A percentile compares a stretch with the other conserved stretches of the same genome.
Evolutionary conservation across 805 yeast species (phyloP).

Genomic region (Tetrapisispora phaffii): DNA sequence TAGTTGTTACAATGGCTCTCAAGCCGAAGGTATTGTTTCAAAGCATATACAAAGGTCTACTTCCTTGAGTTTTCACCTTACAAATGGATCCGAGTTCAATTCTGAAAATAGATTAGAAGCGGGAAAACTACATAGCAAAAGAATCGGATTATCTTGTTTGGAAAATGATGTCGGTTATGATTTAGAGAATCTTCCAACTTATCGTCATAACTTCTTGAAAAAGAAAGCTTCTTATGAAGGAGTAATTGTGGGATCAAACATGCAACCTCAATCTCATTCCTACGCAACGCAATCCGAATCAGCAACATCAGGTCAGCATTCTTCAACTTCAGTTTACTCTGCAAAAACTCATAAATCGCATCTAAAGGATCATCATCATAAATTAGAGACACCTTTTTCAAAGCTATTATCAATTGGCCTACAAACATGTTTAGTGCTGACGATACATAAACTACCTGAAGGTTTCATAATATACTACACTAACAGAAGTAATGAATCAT

Average conservation of each 20-base stretch:
- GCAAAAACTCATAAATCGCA: slow-evolving; percentile 28
- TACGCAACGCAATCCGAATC: slow-evolving; percentile 1
- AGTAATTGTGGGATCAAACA: neutral
- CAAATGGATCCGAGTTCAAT: neutral
- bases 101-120: neutral
- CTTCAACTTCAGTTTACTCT: slow-evolving; percentile 11
- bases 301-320: neutral
- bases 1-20: slow-evolving; percentile 5
- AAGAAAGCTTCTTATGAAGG: neutral
- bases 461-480: slow-evolving; percentile 74
- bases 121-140: neutral
- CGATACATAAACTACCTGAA: slow-evolving; percentile 89
- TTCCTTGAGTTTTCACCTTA: neutral
- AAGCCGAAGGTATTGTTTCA: slow-evolving; percentile 4
- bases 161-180: slow-evolving; percentile 31
- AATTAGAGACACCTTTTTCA: slow-evolving; percentile 65
- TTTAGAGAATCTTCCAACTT: slow-evolving; percentile 26
- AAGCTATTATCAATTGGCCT: slow-evolving; percentile 77
- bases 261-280: neutral
- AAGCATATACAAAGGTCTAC: neutral
- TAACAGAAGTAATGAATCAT: slow-evolving; percentile 36
- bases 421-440: slow-evolving; percentile 80
- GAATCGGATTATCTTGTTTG: slow-evolving; percentile 17
- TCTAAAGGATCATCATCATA: slow-evolving; percentile 53
- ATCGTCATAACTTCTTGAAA: slow-evolving; percentile 23